These are phyloP conservation scores for Rauvolfia tetraphylla DNA, from an alignment of 257 asterid species.

Conservation along the genomic window DNA sequence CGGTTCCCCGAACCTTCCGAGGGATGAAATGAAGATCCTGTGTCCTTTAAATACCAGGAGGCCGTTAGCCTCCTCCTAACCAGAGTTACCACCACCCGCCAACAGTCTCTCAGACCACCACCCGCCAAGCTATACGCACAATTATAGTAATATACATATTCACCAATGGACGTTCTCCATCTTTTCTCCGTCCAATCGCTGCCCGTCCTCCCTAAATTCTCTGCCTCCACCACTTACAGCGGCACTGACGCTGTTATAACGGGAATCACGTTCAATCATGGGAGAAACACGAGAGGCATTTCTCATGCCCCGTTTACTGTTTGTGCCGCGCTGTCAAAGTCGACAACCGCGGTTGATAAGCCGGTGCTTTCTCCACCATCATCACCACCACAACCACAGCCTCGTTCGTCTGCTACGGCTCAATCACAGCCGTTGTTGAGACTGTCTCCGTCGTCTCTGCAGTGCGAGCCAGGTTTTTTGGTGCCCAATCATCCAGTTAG, in stretches of 20 bases:
- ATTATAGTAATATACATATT: background rate
- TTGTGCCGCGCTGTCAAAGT: slow-evolving; percentile 34
- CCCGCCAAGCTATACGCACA: background rate
- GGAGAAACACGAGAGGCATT: background rate
- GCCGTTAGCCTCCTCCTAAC: background rate
- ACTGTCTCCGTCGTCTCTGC: slow-evolving; percentile 57
- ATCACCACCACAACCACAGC: background rate
- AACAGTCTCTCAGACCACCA: background rate
- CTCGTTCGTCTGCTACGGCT: slow-evolving; percentile 6
- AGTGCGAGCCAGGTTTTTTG: slow-evolving; percentile 61
- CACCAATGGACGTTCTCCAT: slow-evolving; percentile 44
- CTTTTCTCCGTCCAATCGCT: slow-evolving; percentile 37
- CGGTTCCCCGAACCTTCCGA: background rate
- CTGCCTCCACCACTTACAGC: slow-evolving; percentile 21
- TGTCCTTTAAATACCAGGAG: background rate
- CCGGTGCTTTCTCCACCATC: slow-evolving; percentile 12
- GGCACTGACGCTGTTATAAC: slow-evolving; percentile 19
- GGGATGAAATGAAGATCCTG: background rate
- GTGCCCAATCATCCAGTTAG: slow-evolving; percentile 34
- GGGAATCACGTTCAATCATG: slow-evolving; percentile 8
- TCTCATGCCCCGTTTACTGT: slow-evolving; percentile 12
- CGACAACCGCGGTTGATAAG: slow-evolving; percentile 29
- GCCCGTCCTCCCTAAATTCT: slow-evolving; percentile 28
- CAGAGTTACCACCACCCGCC: background rate
- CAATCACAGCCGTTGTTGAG: slow-evolving; percentile 32